phyloP scores from a whole-genome alignment of 164 flowering plant genomes.

The Vitis amurensis region DNA sequence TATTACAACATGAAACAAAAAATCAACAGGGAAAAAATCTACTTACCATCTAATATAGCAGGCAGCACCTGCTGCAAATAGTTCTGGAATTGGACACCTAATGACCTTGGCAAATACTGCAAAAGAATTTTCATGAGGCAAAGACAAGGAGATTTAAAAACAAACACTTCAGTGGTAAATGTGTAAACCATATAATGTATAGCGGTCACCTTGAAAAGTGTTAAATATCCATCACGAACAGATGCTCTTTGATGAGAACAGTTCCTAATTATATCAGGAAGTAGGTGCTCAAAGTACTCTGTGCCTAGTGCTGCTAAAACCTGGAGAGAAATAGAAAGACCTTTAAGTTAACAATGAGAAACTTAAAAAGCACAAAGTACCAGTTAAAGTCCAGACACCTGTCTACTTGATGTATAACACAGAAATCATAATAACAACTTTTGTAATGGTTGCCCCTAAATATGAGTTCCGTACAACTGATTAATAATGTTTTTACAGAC shows the following conservation, averaged over 20 bases:
- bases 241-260: conserved; percentile 93
- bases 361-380: neutral
- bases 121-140: conserved; percentile 9
- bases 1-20: neutral
- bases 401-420: no score
- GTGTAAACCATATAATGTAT: neutral
- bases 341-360: neutral
- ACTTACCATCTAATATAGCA: conserved; percentile 89
- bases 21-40: neutral
- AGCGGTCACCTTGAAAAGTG: conserved; percentile 78
- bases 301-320: conserved; percentile 95
- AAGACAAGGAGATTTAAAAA: neutral
- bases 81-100: conserved; percentile 90
- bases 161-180: neutral
- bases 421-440: no score
- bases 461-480: no score
- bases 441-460: no score
- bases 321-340: conserved; percentile 31
- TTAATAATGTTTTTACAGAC: no score
- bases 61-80: conserved; percentile 93
- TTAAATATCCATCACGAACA: conserved; percentile 94
- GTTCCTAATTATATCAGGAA: conserved; percentile 85
- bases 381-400: no score
- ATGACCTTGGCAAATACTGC: conserved; percentile 91
- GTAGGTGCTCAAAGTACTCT: conserved; percentile 74